phyloP scores from a whole-genome alignment of 2,329 filamentous ascomycete species.

The Daldinia eschscholtzii region DNA sequence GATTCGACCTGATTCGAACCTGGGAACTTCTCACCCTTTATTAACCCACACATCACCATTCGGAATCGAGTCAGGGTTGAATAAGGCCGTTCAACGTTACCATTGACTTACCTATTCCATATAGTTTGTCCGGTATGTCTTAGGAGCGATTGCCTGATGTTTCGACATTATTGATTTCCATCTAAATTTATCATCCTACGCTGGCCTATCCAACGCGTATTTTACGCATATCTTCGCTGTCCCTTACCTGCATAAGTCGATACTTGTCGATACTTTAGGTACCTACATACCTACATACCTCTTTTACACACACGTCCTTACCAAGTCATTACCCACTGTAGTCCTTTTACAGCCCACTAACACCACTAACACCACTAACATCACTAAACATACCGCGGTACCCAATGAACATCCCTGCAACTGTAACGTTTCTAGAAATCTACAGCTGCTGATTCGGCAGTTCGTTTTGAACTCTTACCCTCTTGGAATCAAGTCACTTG shows the following conservation, averaged over 20 bases:
- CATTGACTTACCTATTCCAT: conserved; percentile 31
- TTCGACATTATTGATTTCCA: conserved; percentile 37
- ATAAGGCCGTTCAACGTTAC: conserved; percentile 40
- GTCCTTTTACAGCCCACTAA: conserved; percentile 10
- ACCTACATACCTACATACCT: no score
- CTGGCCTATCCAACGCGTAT: not conserved
- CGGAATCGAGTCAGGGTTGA: conserved; percentile 30
- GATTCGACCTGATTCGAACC: conserved; percentile 10
- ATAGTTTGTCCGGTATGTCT: conserved; percentile 9
- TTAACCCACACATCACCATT: conserved; percentile 29
- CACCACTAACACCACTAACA: conserved; percentile 1
- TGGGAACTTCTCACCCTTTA: conserved; percentile 8
- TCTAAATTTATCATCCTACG: conserved; percentile 2
- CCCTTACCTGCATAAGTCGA: conserved; percentile 22
- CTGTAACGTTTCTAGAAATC: conserved; percentile 50
- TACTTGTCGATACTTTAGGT: not conserved
- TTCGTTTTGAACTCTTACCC: conserved; percentile 39
- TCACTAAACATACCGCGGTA: conserved; percentile 21
- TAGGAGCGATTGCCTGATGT: conserved; percentile 32
- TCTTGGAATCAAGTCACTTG: conserved; percentile 19
- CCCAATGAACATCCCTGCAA: conserved; percentile 45
- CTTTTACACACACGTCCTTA: no score
- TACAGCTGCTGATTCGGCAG: conserved; percentile 47
- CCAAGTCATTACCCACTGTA: conserved; percentile 20
- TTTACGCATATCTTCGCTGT: conserved; percentile 3